phyloP scores from a whole-genome alignment of 129 eudicot genomes.

The Daucus carota region DNA sequence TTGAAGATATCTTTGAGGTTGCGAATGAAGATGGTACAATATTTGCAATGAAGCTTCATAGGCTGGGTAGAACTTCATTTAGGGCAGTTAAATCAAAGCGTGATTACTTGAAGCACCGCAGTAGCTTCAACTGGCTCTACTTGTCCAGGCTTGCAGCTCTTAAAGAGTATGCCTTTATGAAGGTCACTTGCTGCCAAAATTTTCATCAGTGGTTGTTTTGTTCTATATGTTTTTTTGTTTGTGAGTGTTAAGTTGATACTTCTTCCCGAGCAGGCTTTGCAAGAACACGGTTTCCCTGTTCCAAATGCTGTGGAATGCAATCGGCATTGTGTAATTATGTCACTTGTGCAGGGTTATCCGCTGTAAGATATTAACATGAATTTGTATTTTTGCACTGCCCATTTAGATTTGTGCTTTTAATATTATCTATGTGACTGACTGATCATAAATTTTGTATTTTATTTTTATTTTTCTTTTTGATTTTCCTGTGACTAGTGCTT shows the following conservation, averaged over 20 bases:
- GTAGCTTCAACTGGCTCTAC: conserved; percentile 88
- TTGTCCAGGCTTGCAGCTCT: conserved; percentile 93
- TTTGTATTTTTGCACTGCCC: not conserved
- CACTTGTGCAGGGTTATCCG: conserved; percentile 90
- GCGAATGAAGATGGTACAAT: conserved; percentile 87
- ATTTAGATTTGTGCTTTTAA: not conserved
- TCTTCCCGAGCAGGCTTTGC: conserved; percentile 57
- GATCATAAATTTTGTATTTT: too few relatives aligned
- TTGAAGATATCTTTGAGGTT: conserved; percentile 92
- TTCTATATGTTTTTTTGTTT: not conserved
- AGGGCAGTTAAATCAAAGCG: conserved; percentile 97
- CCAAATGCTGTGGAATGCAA: conserved; percentile 94
- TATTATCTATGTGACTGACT: not conserved
- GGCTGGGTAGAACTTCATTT: conserved; percentile 84
- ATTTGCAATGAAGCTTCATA: conserved; percentile 89
- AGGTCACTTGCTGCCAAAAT: conserved; percentile 34
- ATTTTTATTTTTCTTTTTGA: not conserved
- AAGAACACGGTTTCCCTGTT: conserved; percentile 89
- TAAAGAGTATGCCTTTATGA: conserved; percentile 95
- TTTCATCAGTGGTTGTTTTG: not conserved
- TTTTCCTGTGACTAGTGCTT: not conserved
- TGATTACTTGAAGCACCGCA: conserved; percentile 87
- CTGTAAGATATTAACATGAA: conserved; percentile 40
- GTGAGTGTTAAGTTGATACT: not conserved
- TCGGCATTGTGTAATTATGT: conserved; percentile 93